Evolutionary conservation across 2,329 filamentous ascomycete species (phyloP), one percentile per base, ranked within the genome.

Genomic region (Hypoxylon sp.): DNA sequence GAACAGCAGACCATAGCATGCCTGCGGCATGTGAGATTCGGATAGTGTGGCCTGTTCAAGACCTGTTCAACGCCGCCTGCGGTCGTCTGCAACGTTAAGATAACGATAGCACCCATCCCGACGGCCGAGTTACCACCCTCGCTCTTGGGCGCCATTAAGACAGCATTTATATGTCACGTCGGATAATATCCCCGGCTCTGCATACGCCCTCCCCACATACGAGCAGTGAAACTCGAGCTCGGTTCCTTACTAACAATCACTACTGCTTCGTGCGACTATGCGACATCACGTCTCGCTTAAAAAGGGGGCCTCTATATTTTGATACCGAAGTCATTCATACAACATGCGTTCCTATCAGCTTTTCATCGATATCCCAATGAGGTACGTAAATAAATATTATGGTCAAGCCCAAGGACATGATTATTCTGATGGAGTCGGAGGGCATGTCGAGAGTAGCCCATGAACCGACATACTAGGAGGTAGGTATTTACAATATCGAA

Each of bases 121-220:
- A 35, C 18, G 31, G 31, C n/a, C n/a, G 18, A 17, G 31, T 17
- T 35, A 7, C n/a, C 7, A 18, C 3, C 31, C 35, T 43, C 35
- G 15, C 29, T 42, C 45, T 20, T 17, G 9, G 21, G 33, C 48
- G 23, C 11, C 5, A 17, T 35, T 51, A 13, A 33, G 18, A 42
- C 27, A 48, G 41, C 37, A 11, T n/a, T 26, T 41, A 38, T 29
- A 54, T 42, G 58, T 29, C 33, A 57, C 45, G 43, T 18, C 51
- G 54, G 57, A 13, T 24, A 27, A 42, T 46, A 53, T 47, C 53
- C 48, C 31, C 40, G 43, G 37, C n/a, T n/a, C n/a, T n/a, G 8
- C 40, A 46, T 9, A 29, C 13, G 7, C 27, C 9, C 13, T 7
- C 27, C 1, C 27, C 18, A 35, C 31, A 35, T 17, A 35, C 18